phyloP scores from a whole-genome alignment of 441 rosid genomes.

The Corymbia calophylla region DNA sequence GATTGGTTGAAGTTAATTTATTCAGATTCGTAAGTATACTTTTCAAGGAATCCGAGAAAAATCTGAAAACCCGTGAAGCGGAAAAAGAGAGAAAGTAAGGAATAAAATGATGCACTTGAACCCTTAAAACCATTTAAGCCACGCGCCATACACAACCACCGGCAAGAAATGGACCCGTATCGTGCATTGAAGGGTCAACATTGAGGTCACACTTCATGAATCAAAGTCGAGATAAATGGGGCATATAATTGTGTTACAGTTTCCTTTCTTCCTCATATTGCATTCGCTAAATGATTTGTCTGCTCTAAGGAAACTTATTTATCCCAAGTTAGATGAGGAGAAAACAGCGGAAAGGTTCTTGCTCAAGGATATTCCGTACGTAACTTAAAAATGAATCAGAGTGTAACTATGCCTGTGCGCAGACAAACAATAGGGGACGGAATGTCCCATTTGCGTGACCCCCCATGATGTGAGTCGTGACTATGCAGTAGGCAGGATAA shows the following conservation, averaged over 20 bases:
- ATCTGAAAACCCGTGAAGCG: neutral
- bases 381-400: neutral
- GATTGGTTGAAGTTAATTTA: no score
- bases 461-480: neutral
- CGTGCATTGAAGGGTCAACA: neutral
- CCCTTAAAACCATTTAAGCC: neutral
- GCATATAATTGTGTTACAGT: neutral
- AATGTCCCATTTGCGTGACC: neutral
- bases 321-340: neutral
- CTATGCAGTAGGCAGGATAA: neutral
- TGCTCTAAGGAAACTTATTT: neutral
- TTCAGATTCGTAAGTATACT: no score
- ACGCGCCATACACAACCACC: neutral
- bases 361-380: neutral
- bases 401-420: neutral
- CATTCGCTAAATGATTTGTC: neutral
- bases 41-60: neutral
- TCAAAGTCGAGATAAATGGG: neutral
- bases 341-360: neutral
- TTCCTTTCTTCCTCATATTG: neutral
- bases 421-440: neutral
- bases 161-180: neutral
- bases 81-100: neutral
- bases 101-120: neutral
- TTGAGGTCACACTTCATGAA: neutral